Conservation (phyloP, 495 filamentous ascomycete species). For the Ramalina intermedia region DNA sequence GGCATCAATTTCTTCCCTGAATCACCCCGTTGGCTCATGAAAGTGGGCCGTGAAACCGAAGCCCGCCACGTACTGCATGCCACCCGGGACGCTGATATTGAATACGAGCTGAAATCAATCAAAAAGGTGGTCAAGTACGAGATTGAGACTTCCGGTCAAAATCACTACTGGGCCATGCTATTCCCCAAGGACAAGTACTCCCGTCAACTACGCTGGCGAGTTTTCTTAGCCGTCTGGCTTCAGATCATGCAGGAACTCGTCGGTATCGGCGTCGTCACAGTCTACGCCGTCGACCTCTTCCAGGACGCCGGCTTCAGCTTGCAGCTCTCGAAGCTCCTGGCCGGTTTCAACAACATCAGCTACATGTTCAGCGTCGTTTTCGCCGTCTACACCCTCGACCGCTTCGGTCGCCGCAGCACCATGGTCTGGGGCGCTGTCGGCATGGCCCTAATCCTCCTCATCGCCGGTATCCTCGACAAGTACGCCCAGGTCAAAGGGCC, state of each 20-base stretch:
- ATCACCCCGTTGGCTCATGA: slow-evolving; percentile 43
- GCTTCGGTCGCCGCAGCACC: slow-evolving; percentile 19
- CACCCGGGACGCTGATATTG: slow-evolving; percentile 17
- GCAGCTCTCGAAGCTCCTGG: slow-evolving; percentile 35
- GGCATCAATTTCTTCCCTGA: slow-evolving; percentile 45
- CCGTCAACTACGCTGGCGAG: slow-evolving; percentile 35
- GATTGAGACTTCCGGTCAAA: slow-evolving; percentile 14
- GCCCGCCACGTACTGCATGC: slow-evolving; percentile 32
- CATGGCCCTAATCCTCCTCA: slow-evolving; percentile 22
- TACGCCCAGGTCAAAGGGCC: slow-evolving; percentile 13
- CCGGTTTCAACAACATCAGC: slow-evolving; percentile 39
- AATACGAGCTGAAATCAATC: slow-evolving; percentile 21
- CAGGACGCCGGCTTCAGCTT: slow-evolving; percentile 29
- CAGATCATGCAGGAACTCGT: slow-evolving; percentile 36
- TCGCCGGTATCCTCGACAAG: slow-evolving; percentile 17
- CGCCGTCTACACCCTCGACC: slow-evolving; percentile 29
- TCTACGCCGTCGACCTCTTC: slow-evolving; percentile 28
- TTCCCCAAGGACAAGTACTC: slow-evolving; percentile 28
- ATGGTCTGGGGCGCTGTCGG: slow-evolving; percentile 33
- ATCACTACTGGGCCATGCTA: slow-evolving; percentile 15
- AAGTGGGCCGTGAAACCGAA: slow-evolving; percentile 37
- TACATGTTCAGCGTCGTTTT: slow-evolving; percentile 40
- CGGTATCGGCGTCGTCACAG: slow-evolving; percentile 28
- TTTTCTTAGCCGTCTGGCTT: slow-evolving; percentile 38
- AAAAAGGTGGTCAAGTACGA: slow-evolving; percentile 18